Evolutionary conservation across 2,329 filamentous ascomycete species (phyloP), one percentile per base, ranked within the genome.

Genomic region (Elsinoe ampelina): DNA sequence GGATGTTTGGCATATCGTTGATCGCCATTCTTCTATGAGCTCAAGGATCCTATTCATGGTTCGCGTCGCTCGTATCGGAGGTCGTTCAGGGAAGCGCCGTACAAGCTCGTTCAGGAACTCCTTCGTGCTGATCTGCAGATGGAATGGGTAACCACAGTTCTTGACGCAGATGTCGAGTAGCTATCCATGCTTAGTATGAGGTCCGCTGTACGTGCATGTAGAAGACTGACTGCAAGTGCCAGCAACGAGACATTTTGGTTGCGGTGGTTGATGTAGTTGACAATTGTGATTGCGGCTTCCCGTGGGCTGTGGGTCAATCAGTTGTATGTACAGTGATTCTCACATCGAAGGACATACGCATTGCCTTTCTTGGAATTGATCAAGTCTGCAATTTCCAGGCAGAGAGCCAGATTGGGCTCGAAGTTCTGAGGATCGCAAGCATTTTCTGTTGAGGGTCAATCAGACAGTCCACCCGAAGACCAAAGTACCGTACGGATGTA

Each of bases 51-150:
- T 89, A 70, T 83, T 80, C 77, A 97, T 93, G 35, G 96, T 91
- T 61, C 91, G 82, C 42, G 88, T 89, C 42, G 89, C 78, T 59
- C 93, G 87, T 60, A 93, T 80, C 1, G 92, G 90, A 45, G 93
- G 93, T 20, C 92, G 82, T 74, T 98, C 93, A 48, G 93, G 93
- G 67, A 98, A 98, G 63, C 93, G 83, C 63, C 93, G 85, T 60
- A 98, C 93, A 59, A 98, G 84, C 76, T 98, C 93, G 74, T 98
- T 98, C 65, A 98, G 83, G 66, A 98, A 98, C 68, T 98, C 93
- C 72, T 98, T 98, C 63, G 93, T 97, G 72, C 88, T 91, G 69
- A 98, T 96, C 73, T 98, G 93, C 58, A 98, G 83, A 69, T 98
- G 93, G 73, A 98, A 98, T 1, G 93, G 91, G 70, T 98, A 98